phyloP scores from a whole-genome alignment of 2,329 filamentous ascomycete species.

The Juglanconis sp. region DNA sequence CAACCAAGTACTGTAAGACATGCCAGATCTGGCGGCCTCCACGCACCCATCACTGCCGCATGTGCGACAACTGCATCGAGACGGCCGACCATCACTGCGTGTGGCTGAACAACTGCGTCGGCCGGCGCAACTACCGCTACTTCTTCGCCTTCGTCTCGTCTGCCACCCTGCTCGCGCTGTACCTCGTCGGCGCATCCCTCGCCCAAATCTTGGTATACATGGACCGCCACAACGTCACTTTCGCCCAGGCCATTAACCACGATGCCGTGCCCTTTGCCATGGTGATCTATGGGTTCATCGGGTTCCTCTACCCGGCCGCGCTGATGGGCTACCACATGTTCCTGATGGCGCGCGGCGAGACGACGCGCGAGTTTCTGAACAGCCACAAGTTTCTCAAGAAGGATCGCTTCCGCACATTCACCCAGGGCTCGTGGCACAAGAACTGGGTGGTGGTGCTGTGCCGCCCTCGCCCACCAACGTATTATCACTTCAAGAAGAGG shows the following conservation, averaged over 20 bases:
- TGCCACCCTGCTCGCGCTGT: conserved; percentile 72
- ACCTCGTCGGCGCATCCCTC: conserved; percentile 74
- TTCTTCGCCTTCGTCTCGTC: conserved; percentile 90
- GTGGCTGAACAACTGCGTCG: conserved; percentile 98
- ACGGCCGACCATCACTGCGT: conserved; percentile 98
- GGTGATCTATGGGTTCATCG: conserved; percentile 76
- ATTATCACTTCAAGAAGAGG: conserved; percentile 77
- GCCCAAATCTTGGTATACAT: conserved; percentile 76
- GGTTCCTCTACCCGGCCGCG: conserved; percentile 75
- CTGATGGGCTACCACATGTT: conserved; percentile 88
- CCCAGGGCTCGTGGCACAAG: conserved; percentile 67
- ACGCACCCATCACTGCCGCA: conserved; percentile 89
- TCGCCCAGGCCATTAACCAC: conserved; percentile 63
- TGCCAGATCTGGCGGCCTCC: conserved; percentile 97
- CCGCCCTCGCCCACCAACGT: conserved; percentile 81
- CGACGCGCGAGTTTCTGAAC: conserved; percentile 92
- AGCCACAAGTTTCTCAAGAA: conserved; percentile 91
- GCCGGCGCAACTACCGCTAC: conserved; percentile 94
- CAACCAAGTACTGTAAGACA: conserved; percentile 96
- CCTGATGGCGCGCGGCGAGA: conserved; percentile 86
- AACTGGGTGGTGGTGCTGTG: conserved; percentile 82
- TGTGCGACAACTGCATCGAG: conserved; percentile 96
- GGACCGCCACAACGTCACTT: conserved; percentile 60
- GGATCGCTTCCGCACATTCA: conserved; percentile 88
- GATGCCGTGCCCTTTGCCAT: conserved; percentile 84